Evolutionary conservation across 2,329 filamentous ascomycete genomes (phyloP).

Genomic region (Sporothrix luriei): DNA sequence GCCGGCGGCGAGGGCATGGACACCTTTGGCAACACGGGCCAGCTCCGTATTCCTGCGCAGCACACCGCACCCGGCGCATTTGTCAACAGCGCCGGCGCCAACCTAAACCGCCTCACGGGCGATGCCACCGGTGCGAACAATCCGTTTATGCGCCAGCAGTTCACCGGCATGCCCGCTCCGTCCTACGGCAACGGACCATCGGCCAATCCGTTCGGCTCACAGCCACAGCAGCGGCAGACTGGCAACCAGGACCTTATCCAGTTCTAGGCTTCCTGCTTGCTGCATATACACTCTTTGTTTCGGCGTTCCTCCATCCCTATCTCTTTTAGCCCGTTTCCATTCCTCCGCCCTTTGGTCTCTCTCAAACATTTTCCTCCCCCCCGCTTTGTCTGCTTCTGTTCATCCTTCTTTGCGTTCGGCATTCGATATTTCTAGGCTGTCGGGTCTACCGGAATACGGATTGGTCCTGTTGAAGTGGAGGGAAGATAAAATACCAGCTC

Average conservation of each 20-base stretch:
- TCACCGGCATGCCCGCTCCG: constrained; percentile 71
- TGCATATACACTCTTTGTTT: too few relatives aligned
- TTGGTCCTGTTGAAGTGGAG: constrained; percentile 25
- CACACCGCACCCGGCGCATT: constrained; percentile 96
- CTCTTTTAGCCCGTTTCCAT: neutral
- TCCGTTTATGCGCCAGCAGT: constrained; percentile 83
- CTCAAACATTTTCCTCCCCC: neutral
- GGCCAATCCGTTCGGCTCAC: constrained; percentile 62
- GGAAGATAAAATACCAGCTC: constrained; percentile 20
- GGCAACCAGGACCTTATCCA: constrained; percentile 59
- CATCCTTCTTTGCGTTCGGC: neutral
- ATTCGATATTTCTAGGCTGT: constrained; percentile 21
- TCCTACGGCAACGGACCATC: constrained; percentile 58
- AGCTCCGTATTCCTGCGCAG: constrained; percentile 91
- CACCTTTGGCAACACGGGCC: constrained; percentile 96
- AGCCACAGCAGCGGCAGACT: constrained; percentile 57
- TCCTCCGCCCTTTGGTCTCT: neutral
- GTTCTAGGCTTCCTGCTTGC: constrained; percentile 49
- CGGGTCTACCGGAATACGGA: constrained; percentile 28
- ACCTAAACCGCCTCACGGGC: constrained; percentile 68
- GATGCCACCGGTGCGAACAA: constrained; percentile 77
- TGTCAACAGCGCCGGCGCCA: constrained; percentile 88
- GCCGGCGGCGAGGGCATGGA: constrained; percentile 89
- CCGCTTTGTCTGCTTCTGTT: too few relatives aligned
- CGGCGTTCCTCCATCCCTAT: neutral